A percentile compares a stretch with the other conserved stretches of the same genome.
These are phyloP conservation scores for Caloboletus inedulis DNA, from an alignment of 1,284 basidiomycete species.

Conservation along the genomic window DNA sequence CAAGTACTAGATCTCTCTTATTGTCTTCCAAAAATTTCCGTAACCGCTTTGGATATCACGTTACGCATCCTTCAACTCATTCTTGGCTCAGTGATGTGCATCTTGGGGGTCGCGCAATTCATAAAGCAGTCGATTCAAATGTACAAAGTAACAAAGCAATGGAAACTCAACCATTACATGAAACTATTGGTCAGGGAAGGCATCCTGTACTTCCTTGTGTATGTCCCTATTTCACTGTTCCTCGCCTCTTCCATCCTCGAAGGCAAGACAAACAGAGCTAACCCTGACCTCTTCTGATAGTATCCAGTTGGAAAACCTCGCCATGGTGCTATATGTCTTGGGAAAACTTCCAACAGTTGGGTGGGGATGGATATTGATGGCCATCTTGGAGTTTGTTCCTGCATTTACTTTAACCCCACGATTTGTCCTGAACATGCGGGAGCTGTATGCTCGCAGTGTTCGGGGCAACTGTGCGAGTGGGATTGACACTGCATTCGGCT, in stretches of 20 bases:
- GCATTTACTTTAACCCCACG: background rate
- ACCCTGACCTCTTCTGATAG: background rate
- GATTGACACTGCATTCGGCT: background rate
- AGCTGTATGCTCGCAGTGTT: background rate
- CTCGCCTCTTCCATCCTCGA: background rate
- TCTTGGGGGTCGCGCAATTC: conserved; percentile 7
- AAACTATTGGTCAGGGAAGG: background rate
- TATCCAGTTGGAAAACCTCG: background rate
- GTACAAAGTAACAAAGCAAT: conserved; percentile 7
- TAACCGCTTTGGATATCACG: too few relatives aligned
- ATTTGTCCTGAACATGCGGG: background rate
- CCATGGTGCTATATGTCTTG: background rate
- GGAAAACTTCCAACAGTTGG: too few relatives aligned
- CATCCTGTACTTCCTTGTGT: background rate
- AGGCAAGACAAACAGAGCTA: background rate
- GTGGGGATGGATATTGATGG: background rate
- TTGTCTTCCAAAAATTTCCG: background rate
- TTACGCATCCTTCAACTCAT: too few relatives aligned
- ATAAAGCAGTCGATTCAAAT: background rate
- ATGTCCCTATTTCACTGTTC: too few relatives aligned
- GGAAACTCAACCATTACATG: conserved; percentile 5
- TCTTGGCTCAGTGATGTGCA: conserved; percentile 3
- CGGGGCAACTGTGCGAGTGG: background rate
- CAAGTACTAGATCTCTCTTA: background rate
- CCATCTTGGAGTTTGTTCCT: background rate